phyloP scores from a whole-genome alignment of 352 stramenopile genomes.

The Phytophthora colocasiae region DNA sequence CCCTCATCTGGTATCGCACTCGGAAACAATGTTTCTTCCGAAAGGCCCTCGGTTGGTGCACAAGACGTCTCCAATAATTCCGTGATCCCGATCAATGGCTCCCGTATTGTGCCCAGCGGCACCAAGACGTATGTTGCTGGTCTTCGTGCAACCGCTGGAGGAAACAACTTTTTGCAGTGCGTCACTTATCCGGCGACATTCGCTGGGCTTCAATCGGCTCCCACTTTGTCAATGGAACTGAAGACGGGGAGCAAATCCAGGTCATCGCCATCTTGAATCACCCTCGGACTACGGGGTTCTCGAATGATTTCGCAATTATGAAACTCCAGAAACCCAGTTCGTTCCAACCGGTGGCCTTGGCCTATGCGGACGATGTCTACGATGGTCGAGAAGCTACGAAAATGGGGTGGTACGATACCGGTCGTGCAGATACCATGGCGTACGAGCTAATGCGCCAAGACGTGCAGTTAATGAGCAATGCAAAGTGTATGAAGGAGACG shows the following conservation, averaged over 20 bases:
- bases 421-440: conserved; percentile 12
- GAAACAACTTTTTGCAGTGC: conserved; percentile 23
- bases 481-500: conserved; percentile 38
- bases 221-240: conserved; percentile 24
- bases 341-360: background rate
- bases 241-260: conserved; percentile 33
- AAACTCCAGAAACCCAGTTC: background rate
- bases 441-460: conserved; percentile 40
- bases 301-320: conserved; percentile 1
- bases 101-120: conserved; percentile 28
- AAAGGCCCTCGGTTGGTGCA: conserved; percentile 1
- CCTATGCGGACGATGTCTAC: conserved; percentile 25
- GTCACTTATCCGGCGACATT: conserved; percentile 6
- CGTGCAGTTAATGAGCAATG: conserved; percentile 46
- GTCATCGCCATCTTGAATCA: conserved; percentile 20
- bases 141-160: conserved; percentile 19
- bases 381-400: conserved; percentile 30
- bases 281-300: background rate
- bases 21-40: conserved; percentile 38
- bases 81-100: background rate
- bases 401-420: conserved; percentile 41
- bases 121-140: conserved; percentile 43
- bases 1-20: background rate
- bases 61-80: background rate
- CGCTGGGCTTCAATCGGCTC: conserved; percentile 20